A percentile compares a stretch with the other conserved stretches of the same genome.
phyloP scores from a whole-genome alignment of 768 basidiomycete genomes.

The Clavulina sp. region DNA sequence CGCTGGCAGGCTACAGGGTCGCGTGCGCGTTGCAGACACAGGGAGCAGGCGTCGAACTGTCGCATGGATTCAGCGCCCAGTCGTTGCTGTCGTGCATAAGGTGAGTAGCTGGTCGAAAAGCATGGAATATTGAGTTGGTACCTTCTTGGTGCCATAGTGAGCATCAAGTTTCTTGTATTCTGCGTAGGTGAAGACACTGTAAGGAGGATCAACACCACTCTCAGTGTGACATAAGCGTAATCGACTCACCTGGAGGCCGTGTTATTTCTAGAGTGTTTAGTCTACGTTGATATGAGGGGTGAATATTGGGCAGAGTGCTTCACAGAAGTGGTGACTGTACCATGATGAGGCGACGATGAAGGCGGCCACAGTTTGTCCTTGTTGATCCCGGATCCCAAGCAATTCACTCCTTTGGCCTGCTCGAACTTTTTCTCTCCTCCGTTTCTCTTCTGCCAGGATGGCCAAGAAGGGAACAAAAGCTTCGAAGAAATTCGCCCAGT shows the following conservation, averaged over 20 bases:
- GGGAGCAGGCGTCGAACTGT: slow-evolving; percentile 74
- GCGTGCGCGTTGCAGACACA: slow-evolving; percentile 70
- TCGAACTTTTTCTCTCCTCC: background rate
- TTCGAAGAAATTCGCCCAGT: slow-evolving; percentile 73
- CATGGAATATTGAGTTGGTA: slow-evolving; percentile 18
- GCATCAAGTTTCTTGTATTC: slow-evolving; percentile 63
- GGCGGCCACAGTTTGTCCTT: too few species aligned
- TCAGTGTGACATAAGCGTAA: background rate
- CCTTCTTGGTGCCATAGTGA: slow-evolving; percentile 59
- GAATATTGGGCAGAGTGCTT: too few species aligned
- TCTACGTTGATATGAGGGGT: too few species aligned
- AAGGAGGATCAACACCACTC: background rate
- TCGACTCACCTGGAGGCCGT: slow-evolving; percentile 1
- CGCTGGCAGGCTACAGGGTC: slow-evolving; percentile 69
- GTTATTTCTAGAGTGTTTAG: slow-evolving; percentile 7
- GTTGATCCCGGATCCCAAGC: background rate
- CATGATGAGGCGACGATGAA: too few species aligned
- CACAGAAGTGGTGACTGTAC: too few species aligned
- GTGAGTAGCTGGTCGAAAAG: slow-evolving; percentile 11
- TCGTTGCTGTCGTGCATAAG: slow-evolving; percentile 32
- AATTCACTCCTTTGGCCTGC: background rate
- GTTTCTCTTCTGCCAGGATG: slow-evolving; percentile 18
- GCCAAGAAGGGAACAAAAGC: slow-evolving; percentile 56
- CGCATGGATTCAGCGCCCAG: slow-evolving; percentile 88
- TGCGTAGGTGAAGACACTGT: slow-evolving; percentile 39